Percentiles rank a stretch among this genome's conserved stretches.
Conservation (phyloP, 2,329 filamentous ascomycete genomes). For the Ustulina deusta region DNA sequence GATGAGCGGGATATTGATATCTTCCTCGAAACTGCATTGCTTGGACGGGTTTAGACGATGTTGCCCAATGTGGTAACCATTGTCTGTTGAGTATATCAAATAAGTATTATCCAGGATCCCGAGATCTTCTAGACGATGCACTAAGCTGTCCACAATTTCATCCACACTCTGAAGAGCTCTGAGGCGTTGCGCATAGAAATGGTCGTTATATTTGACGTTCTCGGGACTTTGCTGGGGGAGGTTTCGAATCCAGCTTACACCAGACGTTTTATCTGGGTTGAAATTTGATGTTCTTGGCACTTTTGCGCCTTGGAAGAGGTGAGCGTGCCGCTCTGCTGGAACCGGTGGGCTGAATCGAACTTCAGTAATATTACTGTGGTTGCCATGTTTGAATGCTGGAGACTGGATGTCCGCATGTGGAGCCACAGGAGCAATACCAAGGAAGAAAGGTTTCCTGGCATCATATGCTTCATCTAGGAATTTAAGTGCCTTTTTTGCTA, state of each 20-base stretch:
- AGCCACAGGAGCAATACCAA: constrained; percentile 69
- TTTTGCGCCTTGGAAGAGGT: constrained; percentile 69
- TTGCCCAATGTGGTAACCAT: constrained; percentile 71
- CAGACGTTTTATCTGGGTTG: constrained; percentile 67
- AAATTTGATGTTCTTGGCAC: constrained; percentile 75
- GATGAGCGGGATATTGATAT: constrained; percentile 69
- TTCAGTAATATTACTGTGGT: constrained; percentile 42
- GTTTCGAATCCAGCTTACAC: constrained; percentile 59
- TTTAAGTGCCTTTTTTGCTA: constrained; percentile 63
- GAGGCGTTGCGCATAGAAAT: constrained; percentile 64
- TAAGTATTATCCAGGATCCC: constrained; percentile 63
- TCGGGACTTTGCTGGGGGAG: constrained; percentile 55
- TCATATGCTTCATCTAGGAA: constrained; percentile 66
- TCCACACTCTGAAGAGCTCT: constrained; percentile 67
- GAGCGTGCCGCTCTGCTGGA: constrained; percentile 67
- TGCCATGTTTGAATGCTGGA: constrained; percentile 43
- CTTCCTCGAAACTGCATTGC: constrained; percentile 68
- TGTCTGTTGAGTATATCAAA: constrained; percentile 70
- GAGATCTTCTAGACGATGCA: constrained; percentile 56
- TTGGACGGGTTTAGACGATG: constrained; percentile 70
- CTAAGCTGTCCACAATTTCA: constrained; percentile 63
- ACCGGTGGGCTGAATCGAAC: constrained; percentile 64
- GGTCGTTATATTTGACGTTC: constrained; percentile 61
- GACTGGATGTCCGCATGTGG: constrained; percentile 63
- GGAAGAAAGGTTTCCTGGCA: constrained; percentile 67